Evolutionary conservation across 2,329 filamentous ascomycete genomes (phyloP), one percentile per base, ranked within the genome.

Genomic region (Neofusicoccum laricinum): DNA sequence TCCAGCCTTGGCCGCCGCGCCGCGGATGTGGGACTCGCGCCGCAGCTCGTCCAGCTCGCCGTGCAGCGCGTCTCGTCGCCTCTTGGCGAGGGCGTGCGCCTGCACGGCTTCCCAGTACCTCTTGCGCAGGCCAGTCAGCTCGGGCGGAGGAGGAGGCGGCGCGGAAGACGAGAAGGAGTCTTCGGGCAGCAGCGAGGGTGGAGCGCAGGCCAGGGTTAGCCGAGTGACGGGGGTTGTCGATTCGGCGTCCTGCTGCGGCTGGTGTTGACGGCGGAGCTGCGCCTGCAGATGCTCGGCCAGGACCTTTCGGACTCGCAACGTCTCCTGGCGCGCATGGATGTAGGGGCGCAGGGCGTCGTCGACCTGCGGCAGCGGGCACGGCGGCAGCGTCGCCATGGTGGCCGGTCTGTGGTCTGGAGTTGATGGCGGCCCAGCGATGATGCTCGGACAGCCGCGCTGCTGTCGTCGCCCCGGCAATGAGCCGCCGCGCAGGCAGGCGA

Each of bases 21-120:
- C 10, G 67, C 15, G 61, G 75, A 70, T 12, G 66, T 64, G 45
- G 17, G 50, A 48, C 19, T 49, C 67, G 41, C 68, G 64, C 10
- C 68, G 72, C 32, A 77, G 57, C 34, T 75, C 72, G 55, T 73
- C 67, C 4, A 78, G 67, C 6, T 73, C 73, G 36, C 67, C 63
- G 53, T 75, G 74, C 2, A 75, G 69, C 14, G 72, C 71, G 30
- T 72, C 67, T 49, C 80, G 76, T 32, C 76, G 75, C 61, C 76
- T 72, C 62, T 76, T 76, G 12, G 80, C 80, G 14, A 75, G 71
- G 14, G 76, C 65, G 66, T 79, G 78, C 12, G 76, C 77, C 51
- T 79, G 76, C 2, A 84, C 68, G 3, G 80, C 81, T 43, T 79
- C 73, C 15, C 84, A 66, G 65, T 83, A 84, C 66, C 78, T 71